A percentile compares a stretch with the other conserved stretches of the same genome.
These are phyloP conservation scores for Fusarium drepaniforme DNA, from an alignment of 2,329 filamentous ascomycete genomes.

Conservation along the genomic window DNA sequence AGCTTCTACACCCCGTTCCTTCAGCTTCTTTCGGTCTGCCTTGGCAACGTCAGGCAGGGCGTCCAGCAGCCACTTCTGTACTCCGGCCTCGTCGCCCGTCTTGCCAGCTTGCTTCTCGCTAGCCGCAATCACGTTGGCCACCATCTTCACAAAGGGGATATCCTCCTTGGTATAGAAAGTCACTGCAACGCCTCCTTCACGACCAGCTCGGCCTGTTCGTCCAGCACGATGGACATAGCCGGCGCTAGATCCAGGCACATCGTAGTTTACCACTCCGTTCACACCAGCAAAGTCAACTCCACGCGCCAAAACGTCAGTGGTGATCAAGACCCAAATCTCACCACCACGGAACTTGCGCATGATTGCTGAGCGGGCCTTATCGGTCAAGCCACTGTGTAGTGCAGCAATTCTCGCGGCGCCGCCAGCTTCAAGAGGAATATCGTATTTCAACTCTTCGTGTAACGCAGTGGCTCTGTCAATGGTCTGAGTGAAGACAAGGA, in stretches of 20 bases:
- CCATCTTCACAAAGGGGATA: constrained; percentile 86
- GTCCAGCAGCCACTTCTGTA: constrained; percentile 90
- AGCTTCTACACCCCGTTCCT: constrained; percentile 83
- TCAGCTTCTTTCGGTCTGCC: constrained; percentile 85
- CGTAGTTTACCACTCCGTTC: constrained; percentile 97
- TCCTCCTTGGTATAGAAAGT: constrained; percentile 98
- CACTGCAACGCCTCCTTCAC: constrained; percentile 88
- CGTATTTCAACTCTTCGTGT: constrained; percentile 91
- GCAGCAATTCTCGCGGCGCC: constrained; percentile 88
- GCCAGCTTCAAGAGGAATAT: constrained; percentile 90
- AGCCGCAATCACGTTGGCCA: constrained; percentile 91
- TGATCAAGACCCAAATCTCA: constrained; percentile 96
- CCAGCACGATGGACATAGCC: constrained; percentile 95
- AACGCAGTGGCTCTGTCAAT: constrained; percentile 91
- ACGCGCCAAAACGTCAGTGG: constrained; percentile 91
- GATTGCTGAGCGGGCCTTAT: constrained; percentile 79
- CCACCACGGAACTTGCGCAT: constrained; percentile 92
- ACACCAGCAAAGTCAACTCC: constrained; percentile 96
- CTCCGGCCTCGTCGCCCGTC: constrained; percentile 65
- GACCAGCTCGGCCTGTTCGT: constrained; percentile 88
- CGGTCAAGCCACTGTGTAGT: constrained; percentile 87
- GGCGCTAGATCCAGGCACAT: constrained; percentile 91
- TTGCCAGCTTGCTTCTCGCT: constrained; percentile 79
- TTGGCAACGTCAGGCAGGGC: constrained; percentile 87
- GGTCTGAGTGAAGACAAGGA: constrained; percentile 96